phyloP scores from a whole-genome alignment of 2,329 filamentous ascomycete species.

The Phyllosticta paracitricarpa region DNA sequence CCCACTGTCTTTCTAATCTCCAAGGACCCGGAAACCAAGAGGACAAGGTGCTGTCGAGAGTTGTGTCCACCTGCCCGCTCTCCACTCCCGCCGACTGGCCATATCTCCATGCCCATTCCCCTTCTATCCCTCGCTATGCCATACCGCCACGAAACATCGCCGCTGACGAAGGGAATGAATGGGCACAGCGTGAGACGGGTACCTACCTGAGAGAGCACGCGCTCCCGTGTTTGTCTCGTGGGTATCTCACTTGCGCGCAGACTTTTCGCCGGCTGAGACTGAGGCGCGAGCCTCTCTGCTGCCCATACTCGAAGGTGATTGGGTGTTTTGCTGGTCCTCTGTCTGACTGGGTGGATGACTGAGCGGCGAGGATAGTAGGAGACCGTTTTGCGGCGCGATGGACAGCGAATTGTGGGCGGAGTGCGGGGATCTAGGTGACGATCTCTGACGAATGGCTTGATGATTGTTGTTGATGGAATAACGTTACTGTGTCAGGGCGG shows the following conservation, averaged over 20 bases:
- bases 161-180: too few species aligned
- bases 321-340: neutral
- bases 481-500: neutral
- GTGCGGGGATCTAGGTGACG: neutral
- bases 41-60: too few species aligned
- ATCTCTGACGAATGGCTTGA: neutral
- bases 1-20: too few species aligned
- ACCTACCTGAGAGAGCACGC: neutral
- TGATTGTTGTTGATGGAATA: neutral
- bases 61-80: too few species aligned
- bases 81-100: too few species aligned
- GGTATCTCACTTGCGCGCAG: neutral
- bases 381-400: neutral
- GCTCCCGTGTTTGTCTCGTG: neutral
- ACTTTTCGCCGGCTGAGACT: neutral
- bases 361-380: neutral
- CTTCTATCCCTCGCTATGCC: neutral
- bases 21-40: too few species aligned
- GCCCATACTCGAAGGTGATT: neutral
- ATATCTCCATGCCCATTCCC: conserved; percentile 4
- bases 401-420: neutral
- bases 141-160: too few species aligned
- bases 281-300: neutral
- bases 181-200: neutral
- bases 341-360: neutral